These are phyloP conservation scores for Candida albicans DNA, from an alignment of 1,139 yeast species.

Conservation along the genomic window DNA sequence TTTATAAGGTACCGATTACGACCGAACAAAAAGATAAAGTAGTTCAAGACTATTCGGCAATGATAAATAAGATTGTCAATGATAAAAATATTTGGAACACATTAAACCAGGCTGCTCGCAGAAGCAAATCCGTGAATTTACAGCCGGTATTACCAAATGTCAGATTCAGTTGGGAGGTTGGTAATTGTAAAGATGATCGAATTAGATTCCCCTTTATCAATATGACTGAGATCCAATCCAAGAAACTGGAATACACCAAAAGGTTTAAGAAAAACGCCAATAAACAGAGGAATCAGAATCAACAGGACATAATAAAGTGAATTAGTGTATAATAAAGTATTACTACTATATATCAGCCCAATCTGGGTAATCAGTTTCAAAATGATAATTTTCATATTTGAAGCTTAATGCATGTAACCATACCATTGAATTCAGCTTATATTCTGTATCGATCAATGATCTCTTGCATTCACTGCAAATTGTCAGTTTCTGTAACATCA, in stretches of 20 bases:
- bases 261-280: background rate
- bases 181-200: background rate
- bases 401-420: constrained; percentile 55
- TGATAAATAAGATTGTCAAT: background rate
- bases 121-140: background rate
- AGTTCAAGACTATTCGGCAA: background rate
- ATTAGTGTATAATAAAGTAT: background rate
- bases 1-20: constrained; percentile 38
- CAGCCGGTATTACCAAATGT: background rate
- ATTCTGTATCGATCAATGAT: constrained; percentile 26
- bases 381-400: constrained; percentile 19
- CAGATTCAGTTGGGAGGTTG: constrained; percentile 1
- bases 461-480: constrained; percentile 47
- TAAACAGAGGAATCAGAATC: background rate
- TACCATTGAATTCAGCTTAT: constrained; percentile 23
- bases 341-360: constrained; percentile 33
- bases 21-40: constrained; percentile 30
- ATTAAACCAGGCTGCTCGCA: background rate
- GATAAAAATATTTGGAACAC: background rate
- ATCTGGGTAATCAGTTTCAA: constrained; percentile 35
- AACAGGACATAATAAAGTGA: background rate
- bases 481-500: background rate
- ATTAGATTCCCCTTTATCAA: constrained; percentile 4
- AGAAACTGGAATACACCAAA: too few species aligned
- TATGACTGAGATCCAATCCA: background rate